A percentile compares a stretch with the other conserved stretches of the same genome.
Conservation (phyloP, 1,284 basidiomycete genomes). For the Kwoniella shivajii region DNA sequence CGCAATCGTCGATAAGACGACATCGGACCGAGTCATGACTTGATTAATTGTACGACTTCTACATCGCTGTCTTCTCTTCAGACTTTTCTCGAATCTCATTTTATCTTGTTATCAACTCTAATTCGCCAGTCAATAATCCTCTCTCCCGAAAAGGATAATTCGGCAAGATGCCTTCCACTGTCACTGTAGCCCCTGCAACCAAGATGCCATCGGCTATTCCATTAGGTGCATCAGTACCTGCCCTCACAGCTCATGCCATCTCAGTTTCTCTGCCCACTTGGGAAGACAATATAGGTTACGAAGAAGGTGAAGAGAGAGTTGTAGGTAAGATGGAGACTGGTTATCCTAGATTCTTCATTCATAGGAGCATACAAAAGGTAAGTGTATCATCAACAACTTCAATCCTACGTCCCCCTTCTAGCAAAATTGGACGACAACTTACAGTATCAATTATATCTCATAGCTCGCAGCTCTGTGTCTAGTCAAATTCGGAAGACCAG, state of each 20-base stretch:
- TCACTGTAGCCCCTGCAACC: conserved; percentile 8
- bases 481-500: conserved; percentile 70
- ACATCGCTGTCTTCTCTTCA: too few relatives aligned
- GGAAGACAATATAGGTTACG: conserved; percentile 91
- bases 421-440: not conserved
- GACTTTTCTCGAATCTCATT: too few relatives aligned
- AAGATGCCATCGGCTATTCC: conserved; percentile 39
- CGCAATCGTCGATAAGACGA: too few relatives aligned
- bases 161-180: conserved; percentile 17
- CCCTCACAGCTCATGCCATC: conserved; percentile 75
- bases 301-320: conserved; percentile 85
- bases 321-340: conserved; percentile 82
- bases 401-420: not conserved
- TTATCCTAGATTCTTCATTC: conserved; percentile 98
- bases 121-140: not conserved
- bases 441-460: not conserved
- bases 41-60: too few relatives aligned
- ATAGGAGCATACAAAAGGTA: conserved; percentile 83
- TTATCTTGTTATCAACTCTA: too few relatives aligned
- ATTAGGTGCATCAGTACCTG: conserved; percentile 55
- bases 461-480: conserved; percentile 77
- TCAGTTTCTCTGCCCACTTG: conserved; percentile 96
- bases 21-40: too few relatives aligned
- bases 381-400: conserved; percentile 27
- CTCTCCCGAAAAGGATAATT: not conserved